These are phyloP conservation scores for Smallanthus sonchifolius DNA, from an alignment of 129 eudicot species.

Conservation along the genomic window DNA sequence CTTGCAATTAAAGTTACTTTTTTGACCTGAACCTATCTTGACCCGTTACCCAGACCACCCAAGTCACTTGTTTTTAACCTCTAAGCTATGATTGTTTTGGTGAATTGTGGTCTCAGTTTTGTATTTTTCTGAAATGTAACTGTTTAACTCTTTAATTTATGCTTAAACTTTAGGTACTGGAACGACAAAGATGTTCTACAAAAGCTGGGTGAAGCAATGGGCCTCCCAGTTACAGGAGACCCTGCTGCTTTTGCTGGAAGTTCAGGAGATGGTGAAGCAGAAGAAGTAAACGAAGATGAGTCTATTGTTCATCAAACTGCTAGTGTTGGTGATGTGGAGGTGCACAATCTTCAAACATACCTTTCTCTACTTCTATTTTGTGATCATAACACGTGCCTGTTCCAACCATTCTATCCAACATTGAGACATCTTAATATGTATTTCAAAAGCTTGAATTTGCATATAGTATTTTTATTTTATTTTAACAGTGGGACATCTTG, in stretches of 20 bases:
- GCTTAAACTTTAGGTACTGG: conserved; percentile 50
- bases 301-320: conserved; percentile 92
- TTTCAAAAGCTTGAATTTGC: neutral
- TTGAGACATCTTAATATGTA: neutral
- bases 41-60: neutral
- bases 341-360: conserved; percentile 16
- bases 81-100: neutral
- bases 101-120: neutral
- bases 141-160: neutral
- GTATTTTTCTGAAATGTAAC: neutral
- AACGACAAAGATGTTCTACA: conserved; percentile 72
- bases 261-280: conserved; percentile 52
- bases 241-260: conserved; percentile 56
- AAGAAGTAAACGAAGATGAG: conserved; percentile 72
- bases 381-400: neutral
- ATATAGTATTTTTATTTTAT: neutral
- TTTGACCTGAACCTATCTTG: neutral
- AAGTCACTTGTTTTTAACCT: neutral
- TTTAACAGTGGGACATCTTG: neutral
- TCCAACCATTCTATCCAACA: neutral
- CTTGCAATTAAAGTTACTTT: neutral
- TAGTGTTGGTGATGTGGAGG: conserved; percentile 88
- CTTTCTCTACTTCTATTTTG: neutral
- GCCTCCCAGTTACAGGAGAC: conserved; percentile 67
- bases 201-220: conserved; percentile 97